Conservation (phyloP, 495 filamentous ascomycete genomes). For the Aspergillus cristatus region DNA sequence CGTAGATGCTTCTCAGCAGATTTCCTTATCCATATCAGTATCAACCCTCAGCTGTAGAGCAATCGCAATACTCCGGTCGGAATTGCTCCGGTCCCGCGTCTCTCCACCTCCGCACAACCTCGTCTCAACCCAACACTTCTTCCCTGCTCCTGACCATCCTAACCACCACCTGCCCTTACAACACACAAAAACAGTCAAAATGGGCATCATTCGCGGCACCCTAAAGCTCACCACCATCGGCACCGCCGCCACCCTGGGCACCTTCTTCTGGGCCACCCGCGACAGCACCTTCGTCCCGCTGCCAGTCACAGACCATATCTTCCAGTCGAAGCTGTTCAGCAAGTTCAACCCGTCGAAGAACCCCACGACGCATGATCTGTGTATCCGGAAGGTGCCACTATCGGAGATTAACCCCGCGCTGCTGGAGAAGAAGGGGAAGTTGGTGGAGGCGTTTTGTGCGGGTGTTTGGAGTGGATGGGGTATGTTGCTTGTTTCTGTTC, state of each 20-base stretch:
- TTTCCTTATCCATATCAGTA: no score
- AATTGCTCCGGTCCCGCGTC: background rate
- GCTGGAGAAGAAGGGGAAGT: constrained; percentile 48
- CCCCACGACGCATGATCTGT: constrained; percentile 52
- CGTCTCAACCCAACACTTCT: background rate
- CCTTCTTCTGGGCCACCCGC: constrained; percentile 36
- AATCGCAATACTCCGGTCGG: no score
- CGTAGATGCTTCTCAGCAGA: no score
- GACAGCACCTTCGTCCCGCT: constrained; percentile 40
- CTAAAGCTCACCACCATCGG: constrained; percentile 34
- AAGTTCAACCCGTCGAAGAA: constrained; percentile 55
- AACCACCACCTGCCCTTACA: background rate
- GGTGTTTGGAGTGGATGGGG: constrained; percentile 60
- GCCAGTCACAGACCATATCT: constrained; percentile 50
- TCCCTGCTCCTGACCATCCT: background rate
- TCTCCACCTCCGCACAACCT: background rate
- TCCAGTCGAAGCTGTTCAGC: constrained; percentile 43
- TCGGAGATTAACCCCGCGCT: constrained; percentile 54
- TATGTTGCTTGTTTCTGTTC: constrained; percentile 19
- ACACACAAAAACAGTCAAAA: constrained; percentile 10
- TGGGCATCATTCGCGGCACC: constrained; percentile 40
- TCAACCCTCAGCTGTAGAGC: no score
- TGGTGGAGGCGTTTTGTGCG: constrained; percentile 54
- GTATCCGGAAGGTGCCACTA: constrained; percentile 52
- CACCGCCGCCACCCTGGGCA: constrained; percentile 30